Evolutionary conservation across 2,329 filamentous ascomycete species (phyloP).

Genomic region (Fusarium bactridioides): DNA sequence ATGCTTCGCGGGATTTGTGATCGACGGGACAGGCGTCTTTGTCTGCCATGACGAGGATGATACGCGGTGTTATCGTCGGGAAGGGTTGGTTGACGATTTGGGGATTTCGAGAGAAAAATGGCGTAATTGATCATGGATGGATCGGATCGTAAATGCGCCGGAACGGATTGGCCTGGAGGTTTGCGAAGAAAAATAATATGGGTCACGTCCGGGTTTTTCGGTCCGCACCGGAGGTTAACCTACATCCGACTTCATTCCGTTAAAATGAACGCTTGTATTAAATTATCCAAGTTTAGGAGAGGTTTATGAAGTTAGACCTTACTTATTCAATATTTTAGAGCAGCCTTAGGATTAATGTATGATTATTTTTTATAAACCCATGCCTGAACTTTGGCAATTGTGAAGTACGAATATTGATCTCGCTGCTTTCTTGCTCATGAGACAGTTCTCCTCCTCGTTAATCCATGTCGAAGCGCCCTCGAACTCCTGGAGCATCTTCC

Average conservation of each 20-base stretch:
- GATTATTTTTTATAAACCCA: too few species aligned
- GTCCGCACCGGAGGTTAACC: background rate
- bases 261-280: background rate
- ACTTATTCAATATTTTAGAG: background rate
- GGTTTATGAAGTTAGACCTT: too few species aligned
- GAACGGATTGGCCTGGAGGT: conserved; percentile 33
- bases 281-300: too few species aligned
- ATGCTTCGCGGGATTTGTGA: conserved; percentile 85
- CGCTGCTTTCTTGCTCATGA: background rate
- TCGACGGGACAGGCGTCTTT: conserved; percentile 80
- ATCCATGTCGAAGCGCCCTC: background rate
- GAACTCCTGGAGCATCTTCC: background rate
- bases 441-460: background rate
- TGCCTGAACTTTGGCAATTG: too few species aligned
- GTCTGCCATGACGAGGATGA: conserved; percentile 39
- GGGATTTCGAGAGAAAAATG: conserved; percentile 6
- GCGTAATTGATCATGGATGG: conserved; percentile 25
- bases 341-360: too few species aligned
- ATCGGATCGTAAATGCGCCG: conserved; percentile 36
- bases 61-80: background rate
- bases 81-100: background rate
- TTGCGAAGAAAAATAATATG: conserved; percentile 30
- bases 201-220: conserved; percentile 29
- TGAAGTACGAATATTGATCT: background rate
- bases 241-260: conserved; percentile 7